Conservation (phyloP, 208 protist genomes). For the Trypanosoma lewisi region DNA sequence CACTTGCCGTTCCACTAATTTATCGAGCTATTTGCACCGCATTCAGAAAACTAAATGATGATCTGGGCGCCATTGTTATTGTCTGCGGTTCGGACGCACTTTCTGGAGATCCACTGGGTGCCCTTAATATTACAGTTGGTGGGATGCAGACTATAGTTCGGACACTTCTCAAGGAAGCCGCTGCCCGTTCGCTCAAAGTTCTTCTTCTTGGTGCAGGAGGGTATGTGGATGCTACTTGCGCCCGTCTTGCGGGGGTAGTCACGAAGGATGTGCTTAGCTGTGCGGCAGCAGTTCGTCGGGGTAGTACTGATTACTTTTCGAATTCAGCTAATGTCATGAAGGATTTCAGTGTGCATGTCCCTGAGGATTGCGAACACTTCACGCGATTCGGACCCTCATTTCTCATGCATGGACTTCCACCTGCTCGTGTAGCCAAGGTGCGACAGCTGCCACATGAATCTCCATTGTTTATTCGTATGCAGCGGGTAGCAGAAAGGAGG, state of each 20-base stretch:
- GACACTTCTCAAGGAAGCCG: slow-evolving; percentile 27
- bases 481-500: slow-evolving; percentile 8
- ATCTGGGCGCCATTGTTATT: slow-evolving; percentile 95
- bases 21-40: slow-evolving; percentile 70
- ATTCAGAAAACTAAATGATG: slow-evolving; percentile 35
- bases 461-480: slow-evolving; percentile 11
- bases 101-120: slow-evolving; percentile 92
- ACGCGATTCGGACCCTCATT: slow-evolving; percentile 51
- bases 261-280: slow-evolving; percentile 52
- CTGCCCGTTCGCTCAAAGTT: slow-evolving; percentile 20
- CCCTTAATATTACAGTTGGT: slow-evolving; percentile 89
- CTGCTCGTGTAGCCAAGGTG: slow-evolving; percentile 20
- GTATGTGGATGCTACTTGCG: slow-evolving; percentile 43
- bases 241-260: slow-evolving; percentile 35
- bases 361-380: slow-evolving; percentile 44
- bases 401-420: slow-evolving; percentile 49
- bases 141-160: slow-evolving; percentile 40
- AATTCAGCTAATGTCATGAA: slow-evolving; percentile 29
- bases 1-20: slow-evolving; percentile 80
- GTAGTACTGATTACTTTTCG: slow-evolving; percentile 26
- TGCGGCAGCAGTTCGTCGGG: slow-evolving; percentile 24
- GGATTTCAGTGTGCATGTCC: slow-evolving; percentile 34
- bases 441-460: slow-evolving; percentile 16
- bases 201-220: slow-evolving; percentile 45
- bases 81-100: slow-evolving; percentile 97